These are phyloP conservation scores for Cladorrhinum sp. DNA, from an alignment of 2,329 filamentous ascomycete species.

Conservation along the genomic window DNA sequence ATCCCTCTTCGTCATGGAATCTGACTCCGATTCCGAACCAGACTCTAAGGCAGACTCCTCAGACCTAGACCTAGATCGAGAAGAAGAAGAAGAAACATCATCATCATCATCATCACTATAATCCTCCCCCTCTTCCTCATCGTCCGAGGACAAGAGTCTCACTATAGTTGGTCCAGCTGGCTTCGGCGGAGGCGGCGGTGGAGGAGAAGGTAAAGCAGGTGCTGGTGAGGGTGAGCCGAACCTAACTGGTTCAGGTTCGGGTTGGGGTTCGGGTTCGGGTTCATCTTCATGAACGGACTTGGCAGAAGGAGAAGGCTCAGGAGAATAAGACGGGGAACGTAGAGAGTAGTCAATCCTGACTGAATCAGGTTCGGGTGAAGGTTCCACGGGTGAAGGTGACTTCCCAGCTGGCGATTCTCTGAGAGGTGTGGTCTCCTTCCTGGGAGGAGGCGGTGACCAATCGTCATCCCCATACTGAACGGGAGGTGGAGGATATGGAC, in stretches of 20 bases:
- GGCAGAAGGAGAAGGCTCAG: not conserved
- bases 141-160: slow-evolving; percentile 31
- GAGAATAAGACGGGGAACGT: not conserved
- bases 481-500: not conserved
- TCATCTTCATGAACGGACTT: not conserved
- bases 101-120: slow-evolving; percentile 9
- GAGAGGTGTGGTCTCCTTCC: not conserved
- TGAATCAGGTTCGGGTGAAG: not conserved
- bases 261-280: too few species aligned
- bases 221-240: not conserved
- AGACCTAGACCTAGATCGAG: not conserved
- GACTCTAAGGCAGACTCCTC: slow-evolving; percentile 7
- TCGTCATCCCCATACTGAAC: not conserved
- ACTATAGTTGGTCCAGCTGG: slow-evolving; percentile 34
- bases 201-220: slow-evolving; percentile 3
- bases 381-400: not conserved
- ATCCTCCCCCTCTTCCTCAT: slow-evolving; percentile 26
- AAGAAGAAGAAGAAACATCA: not conserved
- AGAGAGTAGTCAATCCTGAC: too few species aligned
- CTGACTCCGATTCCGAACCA: not conserved
- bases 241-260: not conserved
- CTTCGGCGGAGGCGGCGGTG: slow-evolving; percentile 8
- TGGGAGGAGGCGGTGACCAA: not conserved
- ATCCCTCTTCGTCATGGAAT: not conserved
- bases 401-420: too few species aligned